Base-by-base conservation (phyloP, 805 yeast genomes). In the Ogataea thermomethanolica region DNA sequence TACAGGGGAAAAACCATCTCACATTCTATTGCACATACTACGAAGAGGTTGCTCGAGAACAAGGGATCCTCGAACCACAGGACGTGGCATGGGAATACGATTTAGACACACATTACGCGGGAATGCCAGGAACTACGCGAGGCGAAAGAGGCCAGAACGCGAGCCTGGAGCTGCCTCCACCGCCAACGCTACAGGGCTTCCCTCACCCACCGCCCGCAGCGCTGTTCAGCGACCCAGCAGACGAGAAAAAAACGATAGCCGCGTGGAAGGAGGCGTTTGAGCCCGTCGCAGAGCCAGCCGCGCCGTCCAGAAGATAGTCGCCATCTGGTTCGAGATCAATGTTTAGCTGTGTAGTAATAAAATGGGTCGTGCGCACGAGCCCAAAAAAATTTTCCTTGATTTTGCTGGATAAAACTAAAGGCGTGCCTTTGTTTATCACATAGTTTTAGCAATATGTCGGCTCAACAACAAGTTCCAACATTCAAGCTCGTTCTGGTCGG, bases 401-500 rank as follows among this genome's bases (percentile, higher is more conserved):
- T 35, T 35, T 34, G 37, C 37, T 34, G 37, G 37, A 34, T 34
- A 34, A 34, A 34, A 34, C 31, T 12, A 34, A 34, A 34, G 37
- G 37, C 37, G 37, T 34, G 36, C 36, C 36, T 33, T 33, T 33
- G 36, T 33, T 33, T 33, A 33, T 33, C 36, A 13, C 33, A 17
- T 24, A 33, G 20, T 33, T 33, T 33, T 25, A 33, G 28, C 25
- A 66, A 45, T 52, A 80, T 81, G 86, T 79, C 85, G 59, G 61
- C 64, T 39, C 42, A 38, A 61, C 76, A 73, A 62, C 83, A 80
- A 75, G 95, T 89, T 70, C 98, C 99, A 58, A 87, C 96, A 55
- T 93, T 93, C 73, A 93, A 93, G 78, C 81, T 93, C 70, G 99
- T 93, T 61, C 82, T 93, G 64, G 99, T 93, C 73, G 99, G 99